Percentiles rank a stretch among this genome's conserved stretches.
Evolutionary conservation across 768 basidiomycete genomes (phyloP).

Genomic region (Suillus placidus): DNA sequence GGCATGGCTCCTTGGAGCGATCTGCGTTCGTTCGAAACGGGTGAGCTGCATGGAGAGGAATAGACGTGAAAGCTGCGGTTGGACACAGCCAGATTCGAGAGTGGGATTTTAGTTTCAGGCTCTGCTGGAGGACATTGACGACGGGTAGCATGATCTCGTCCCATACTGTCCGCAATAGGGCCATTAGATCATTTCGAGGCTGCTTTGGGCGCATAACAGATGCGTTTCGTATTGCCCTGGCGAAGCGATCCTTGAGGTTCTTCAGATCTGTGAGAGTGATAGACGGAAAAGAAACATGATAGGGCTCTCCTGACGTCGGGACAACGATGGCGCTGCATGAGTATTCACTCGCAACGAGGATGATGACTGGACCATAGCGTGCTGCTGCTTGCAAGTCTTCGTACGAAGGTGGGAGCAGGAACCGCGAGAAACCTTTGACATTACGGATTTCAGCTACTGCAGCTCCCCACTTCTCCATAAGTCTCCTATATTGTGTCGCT

Average conservation of each 20-base stretch:
- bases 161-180: neutral
- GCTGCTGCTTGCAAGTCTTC: neutral
- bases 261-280: neutral
- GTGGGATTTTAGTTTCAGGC: neutral
- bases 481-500: no score
- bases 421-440: neutral
- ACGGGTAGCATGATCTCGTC: neutral
- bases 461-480: neutral
- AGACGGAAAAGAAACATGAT: neutral
- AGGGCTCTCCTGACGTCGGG: neutral
- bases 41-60: conserved; percentile 10
- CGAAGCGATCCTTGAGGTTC: neutral
- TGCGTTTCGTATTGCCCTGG: neutral
- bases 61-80: neutral
- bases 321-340: neutral
- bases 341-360: neutral
- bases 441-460: neutral
- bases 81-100: conserved; percentile 23
- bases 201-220: neutral
- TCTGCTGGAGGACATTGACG: neutral
- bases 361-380: neutral
- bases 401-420: neutral
- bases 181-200: neutral
- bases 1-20: neutral
- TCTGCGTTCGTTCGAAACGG: neutral